Percentiles rank a stretch among this genome's conserved stretches.
Conservation (phyloP, 164 flowering plant genomes). For the Stephania cephalantha region DNA sequence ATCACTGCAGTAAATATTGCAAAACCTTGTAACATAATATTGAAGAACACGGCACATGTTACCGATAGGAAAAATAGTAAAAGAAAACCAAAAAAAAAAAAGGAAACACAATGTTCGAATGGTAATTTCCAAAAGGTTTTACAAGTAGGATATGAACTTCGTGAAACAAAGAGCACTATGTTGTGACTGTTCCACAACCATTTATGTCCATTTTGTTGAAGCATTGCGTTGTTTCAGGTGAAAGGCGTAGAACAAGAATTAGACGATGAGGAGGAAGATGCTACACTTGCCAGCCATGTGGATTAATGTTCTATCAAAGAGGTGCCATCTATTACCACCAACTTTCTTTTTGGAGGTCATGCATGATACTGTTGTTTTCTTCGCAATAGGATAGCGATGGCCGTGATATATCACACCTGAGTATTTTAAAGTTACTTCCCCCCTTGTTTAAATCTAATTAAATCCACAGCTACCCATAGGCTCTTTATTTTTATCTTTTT, state of each 20-base stretch:
- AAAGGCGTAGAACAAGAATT: constrained; percentile 80
- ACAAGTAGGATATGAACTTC: no score
- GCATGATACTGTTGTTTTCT: background rate
- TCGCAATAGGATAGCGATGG: background rate
- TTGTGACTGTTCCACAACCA: background rate
- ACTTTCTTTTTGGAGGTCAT: background rate
- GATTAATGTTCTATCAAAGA: constrained; percentile 10
- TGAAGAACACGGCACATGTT: background rate
- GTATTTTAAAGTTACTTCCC: background rate
- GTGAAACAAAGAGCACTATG: background rate
- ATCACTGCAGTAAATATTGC: background rate
- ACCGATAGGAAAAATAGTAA: background rate
- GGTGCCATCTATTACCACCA: background rate
- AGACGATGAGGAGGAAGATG: constrained; percentile 53
- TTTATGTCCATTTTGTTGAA: background rate
- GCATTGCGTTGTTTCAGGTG: constrained; percentile 38
- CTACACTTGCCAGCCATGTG: constrained; percentile 27
- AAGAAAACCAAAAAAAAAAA: no score
- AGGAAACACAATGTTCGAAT: background rate
- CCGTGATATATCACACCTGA: background rate
- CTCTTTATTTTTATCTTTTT: no score
- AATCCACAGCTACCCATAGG: background rate
- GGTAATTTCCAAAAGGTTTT: background rate
- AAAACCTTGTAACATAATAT: background rate
- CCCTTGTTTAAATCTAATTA: background rate